These are phyloP conservation scores for Hypholoma sublateritium DNA, from an alignment of 768 basidiomycete genomes.

Conservation along the genomic window DNA sequence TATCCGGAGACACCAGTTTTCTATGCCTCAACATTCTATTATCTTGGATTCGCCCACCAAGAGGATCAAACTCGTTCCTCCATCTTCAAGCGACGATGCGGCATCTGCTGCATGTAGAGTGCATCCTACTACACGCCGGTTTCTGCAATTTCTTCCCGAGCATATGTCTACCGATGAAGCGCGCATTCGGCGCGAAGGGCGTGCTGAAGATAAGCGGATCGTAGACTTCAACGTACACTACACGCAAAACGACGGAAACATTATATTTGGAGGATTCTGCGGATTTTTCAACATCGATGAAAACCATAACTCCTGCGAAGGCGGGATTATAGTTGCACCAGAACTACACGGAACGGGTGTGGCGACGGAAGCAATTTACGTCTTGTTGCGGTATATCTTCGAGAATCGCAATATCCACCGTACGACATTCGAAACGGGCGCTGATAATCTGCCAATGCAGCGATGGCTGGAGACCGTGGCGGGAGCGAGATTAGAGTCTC, in stretches of 20 bases:
- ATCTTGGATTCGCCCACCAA: conserved; percentile 32
- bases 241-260: conserved; percentile 22
- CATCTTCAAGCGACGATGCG: conserved; percentile 34
- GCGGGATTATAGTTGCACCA: conserved; percentile 39
- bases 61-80: conserved; percentile 34
- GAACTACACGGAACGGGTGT: conserved; percentile 35
- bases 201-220: conserved; percentile 30
- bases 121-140: conserved; percentile 37
- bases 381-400: conserved; percentile 38
- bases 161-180: conserved; percentile 34
- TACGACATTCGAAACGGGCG: conserved; percentile 39
- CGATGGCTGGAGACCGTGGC: conserved; percentile 44
- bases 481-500: conserved; percentile 37
- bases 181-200: conserved; percentile 30
- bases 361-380: conserved; percentile 45
- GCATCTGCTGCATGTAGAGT: conserved; percentile 32
- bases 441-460: conserved; percentile 43
- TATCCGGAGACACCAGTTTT: not conserved
- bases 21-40: conserved; percentile 29
- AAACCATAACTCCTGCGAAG: conserved; percentile 35
- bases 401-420: conserved; percentile 42
- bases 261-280: conserved; percentile 34
- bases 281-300: conserved; percentile 40
- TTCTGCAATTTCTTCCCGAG: conserved; percentile 39
- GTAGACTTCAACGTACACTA: conserved; percentile 39